These are phyloP conservation scores for Guillardia theta DNA, from an alignment of 78 protist genomes.

Conservation along the genomic window DNA sequence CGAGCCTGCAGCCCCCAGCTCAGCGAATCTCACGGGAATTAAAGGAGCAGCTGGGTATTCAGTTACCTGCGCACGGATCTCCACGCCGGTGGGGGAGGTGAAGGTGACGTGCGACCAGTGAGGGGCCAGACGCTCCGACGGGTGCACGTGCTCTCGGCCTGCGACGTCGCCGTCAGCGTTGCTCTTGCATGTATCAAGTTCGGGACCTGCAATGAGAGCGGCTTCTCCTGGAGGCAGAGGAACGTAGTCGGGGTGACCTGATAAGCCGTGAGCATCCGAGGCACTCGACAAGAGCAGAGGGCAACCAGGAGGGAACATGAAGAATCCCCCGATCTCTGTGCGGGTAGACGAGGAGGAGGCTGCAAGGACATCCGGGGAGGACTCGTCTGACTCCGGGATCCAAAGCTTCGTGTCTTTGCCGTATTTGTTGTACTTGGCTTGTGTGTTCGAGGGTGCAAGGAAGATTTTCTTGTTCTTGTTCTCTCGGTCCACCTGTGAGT, in stretches of 20 bases:
- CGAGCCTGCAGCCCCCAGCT: background rate
- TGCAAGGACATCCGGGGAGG: background rate
- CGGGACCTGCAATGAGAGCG: background rate
- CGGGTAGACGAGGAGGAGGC: background rate
- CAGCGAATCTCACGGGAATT: too few species aligned
- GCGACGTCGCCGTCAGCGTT: too few species aligned
- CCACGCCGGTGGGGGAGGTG: conserved; percentile 5
- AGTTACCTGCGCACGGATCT: conserved; percentile 35
- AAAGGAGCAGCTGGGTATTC: too few species aligned
- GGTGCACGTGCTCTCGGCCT: background rate
- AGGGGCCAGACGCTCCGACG: conserved; percentile 5
- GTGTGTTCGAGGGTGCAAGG: too few species aligned
- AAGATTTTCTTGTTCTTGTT: too few species aligned
- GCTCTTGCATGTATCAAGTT: background rate
- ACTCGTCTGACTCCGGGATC: background rate
- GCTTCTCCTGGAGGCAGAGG: conserved; percentile 39
- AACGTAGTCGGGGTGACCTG: conserved; percentile 37
- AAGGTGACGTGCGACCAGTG: conserved; percentile 29
- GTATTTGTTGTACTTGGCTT: conserved; percentile 37
- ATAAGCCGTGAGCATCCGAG: too few species aligned
- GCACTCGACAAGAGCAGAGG: too few species aligned
- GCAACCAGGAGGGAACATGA: conserved; percentile 21
- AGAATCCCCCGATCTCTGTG: conserved; percentile 18
- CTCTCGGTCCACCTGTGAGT: too few species aligned
- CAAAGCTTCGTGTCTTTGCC: conserved; percentile 30